These are phyloP conservation scores for Coix lacrymajobi DNA, from an alignment of 176 grass and related monocot genomes.

Conservation along the genomic window DNA sequence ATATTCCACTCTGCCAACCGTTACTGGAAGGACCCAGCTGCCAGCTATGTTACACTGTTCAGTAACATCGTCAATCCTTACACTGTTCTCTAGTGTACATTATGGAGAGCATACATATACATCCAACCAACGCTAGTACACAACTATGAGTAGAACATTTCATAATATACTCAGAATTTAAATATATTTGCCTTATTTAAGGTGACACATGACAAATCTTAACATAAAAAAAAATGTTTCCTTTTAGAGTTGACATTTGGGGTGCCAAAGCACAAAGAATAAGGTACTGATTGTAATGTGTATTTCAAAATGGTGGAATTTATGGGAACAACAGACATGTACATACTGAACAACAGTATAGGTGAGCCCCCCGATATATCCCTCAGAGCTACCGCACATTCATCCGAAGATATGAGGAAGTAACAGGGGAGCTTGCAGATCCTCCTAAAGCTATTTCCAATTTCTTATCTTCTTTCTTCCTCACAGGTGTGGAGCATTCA, in stretches of 20 bases:
- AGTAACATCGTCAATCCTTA: background rate
- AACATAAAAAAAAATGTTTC: background rate
- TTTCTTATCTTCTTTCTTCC: slow-evolving; percentile 38
- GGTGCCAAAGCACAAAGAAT: background rate
- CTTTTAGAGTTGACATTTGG: background rate
- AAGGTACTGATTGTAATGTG: background rate
- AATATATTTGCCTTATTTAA: background rate
- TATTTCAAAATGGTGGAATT: slow-evolving; percentile 9
- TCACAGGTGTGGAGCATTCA: slow-evolving; percentile 57
- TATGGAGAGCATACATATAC: background rate
- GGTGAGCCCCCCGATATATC: background rate
- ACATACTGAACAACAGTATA: slow-evolving; percentile 34
- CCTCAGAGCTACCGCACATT: slow-evolving; percentile 33
- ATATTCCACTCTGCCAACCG: background rate
- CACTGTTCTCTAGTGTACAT: background rate
- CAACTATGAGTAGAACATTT: background rate
- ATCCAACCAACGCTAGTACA: background rate
- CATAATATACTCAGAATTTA: background rate
- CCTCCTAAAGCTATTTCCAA: slow-evolving; percentile 7
- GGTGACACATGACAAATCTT: background rate
- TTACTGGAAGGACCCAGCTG: background rate
- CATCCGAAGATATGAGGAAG: slow-evolving; percentile 58
- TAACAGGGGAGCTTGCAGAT: slow-evolving; percentile 35
- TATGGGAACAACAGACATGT: slow-evolving; percentile 30
- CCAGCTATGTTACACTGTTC: background rate